Base-by-base conservation (phyloP, 352 stramenopile genomes). In the Globisporangium viniferum region DNA sequence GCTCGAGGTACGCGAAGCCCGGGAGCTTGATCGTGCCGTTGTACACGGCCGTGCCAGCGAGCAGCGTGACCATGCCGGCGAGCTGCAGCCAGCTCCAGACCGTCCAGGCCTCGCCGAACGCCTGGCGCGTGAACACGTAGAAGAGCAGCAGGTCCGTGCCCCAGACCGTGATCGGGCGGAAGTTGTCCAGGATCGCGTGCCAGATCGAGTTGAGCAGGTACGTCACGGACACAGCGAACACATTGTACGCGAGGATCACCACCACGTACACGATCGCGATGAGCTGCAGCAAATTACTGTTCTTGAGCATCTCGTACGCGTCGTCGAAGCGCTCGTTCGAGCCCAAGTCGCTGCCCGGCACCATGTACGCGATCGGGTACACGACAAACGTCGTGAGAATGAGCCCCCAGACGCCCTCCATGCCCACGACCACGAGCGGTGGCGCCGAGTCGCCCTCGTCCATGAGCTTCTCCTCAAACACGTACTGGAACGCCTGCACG, bases 181-280 rank as follows among this genome's bases (percentile, higher is more conserved):
- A 99, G 73, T 99, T 99, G 85, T 99, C 96, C 14, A 99, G 77
- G 74, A 99, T 99, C 35, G 96, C 97, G 82, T 99, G 96, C 96
- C 96, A 99, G 57, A 99, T 97, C 49, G 91, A 97, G 80, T 98
- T 98, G 39, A 99, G 77, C 66, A 98, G 78, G 66, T 97, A 98
- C 48, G 96, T 99, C 9, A 99, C 95, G 58, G 98, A 94, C 18
- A 99, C 95, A 14, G 95, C 95, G 71, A 99, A 98, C 22, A 98
- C 92, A 76, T 99, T 99, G 86, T 98, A 99, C 54, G 89, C 84
- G 15, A 98, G 92, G 71, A 98, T 98, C 24, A 96, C 83, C 22
- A 98, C 66, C 58, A 98, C 86, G 73, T 98, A 98, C 68, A 98
- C 79, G 2, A 91, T 24, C 64, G 90, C 87, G 33, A 93, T 62